phyloP scores from a whole-genome alignment of 2,329 filamentous ascomycete genomes.

The Arthroderma sp. region DNA sequence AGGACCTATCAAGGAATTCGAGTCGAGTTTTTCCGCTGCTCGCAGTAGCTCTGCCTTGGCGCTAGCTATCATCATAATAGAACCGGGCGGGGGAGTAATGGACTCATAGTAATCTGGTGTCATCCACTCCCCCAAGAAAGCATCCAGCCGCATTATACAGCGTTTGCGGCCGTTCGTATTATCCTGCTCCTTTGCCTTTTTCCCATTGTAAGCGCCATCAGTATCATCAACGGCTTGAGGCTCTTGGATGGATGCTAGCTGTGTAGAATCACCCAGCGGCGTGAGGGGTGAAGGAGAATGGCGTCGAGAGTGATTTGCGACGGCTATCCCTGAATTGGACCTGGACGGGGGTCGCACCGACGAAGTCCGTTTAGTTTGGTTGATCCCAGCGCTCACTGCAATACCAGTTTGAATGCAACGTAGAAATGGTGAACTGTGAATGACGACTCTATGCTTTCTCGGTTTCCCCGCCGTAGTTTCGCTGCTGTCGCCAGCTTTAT shows the following conservation, averaged over 20 bases:
- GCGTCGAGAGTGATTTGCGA: conserved; percentile 13
- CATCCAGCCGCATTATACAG: conserved; percentile 59
- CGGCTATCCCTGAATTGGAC: neutral
- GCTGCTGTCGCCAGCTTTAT: conserved; percentile 14
- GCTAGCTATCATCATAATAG: conserved; percentile 71
- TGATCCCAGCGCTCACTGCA: conserved; percentile 73
- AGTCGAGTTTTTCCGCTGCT: conserved; percentile 52
- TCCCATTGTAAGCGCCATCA: neutral
- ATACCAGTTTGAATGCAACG: conserved; percentile 87
- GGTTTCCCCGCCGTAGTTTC: conserved; percentile 21
- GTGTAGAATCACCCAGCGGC: conserved; percentile 9
- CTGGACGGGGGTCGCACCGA: neutral
- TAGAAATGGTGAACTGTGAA: conserved; percentile 88
- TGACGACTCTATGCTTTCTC: conserved; percentile 59
- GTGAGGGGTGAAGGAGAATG: conserved; percentile 16
- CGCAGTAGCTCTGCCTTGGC: conserved; percentile 79
- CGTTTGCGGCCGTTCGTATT: neutral
- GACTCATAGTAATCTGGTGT: conserved; percentile 85
- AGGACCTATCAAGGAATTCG: conserved; percentile 22
- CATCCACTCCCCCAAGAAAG: conserved; percentile 91
- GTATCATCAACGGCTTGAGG: neutral
- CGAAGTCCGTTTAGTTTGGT: conserved; percentile 22
- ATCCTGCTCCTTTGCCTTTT: neutral
- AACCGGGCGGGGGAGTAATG: conserved; percentile 77
- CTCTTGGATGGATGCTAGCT: neutral